Base-by-base conservation (phyloP, 1,284 basidiomycete genomes). In the Pseudomicrostroma phylloplanum region DNA sequence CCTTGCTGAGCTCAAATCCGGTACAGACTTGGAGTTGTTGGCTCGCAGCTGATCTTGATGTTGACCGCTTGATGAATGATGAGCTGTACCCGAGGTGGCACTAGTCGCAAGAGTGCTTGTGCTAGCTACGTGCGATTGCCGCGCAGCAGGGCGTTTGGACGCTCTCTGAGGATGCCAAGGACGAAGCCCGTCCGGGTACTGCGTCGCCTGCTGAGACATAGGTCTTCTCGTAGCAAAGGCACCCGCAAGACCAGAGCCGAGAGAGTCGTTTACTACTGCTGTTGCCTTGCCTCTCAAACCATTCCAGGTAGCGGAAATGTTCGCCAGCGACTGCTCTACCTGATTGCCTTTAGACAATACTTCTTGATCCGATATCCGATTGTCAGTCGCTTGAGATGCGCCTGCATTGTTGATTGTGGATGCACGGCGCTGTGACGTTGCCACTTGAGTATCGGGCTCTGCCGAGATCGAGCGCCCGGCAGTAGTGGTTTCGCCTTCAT, bases 201-300 rank as follows among this genome's bases (percentile, higher is more conserved):
- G 30, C 3, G 30, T 36, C 30, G 30, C 9, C 9, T 36, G 30
- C 30, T 36, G 30, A 36, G 30, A 36, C 30, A 9, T 4, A 9
- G 30, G 30, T 9, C 9, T 36, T 36, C 9, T 36, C 4, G 3
- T 36, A 4, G 9, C 30, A 36, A 36, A 36, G 30, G 30, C 30
- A 9, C 30, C 9, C 9, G 30, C 9, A 9, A 36, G 30, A 9
- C 30, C 30, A 36, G 30, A 36, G 30, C 63, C 63, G 21, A 65
- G 59, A 19, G 58, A 61, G 15, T 74, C 72, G 36, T 69, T 67
- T 17, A 72, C 70, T 21, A 68, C 70, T 1, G 72, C 72, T 1
- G 70, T 66, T 9, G 72, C 70, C 61, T 73, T 73, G 64, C 61
- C 70, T 17, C 60, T 61, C 51, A 73, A 69, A 39, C 70, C 71